These are phyloP conservation scores for Diaporthe velutina DNA, from an alignment of 2,329 filamentous ascomycete species.

Conservation along the genomic window DNA sequence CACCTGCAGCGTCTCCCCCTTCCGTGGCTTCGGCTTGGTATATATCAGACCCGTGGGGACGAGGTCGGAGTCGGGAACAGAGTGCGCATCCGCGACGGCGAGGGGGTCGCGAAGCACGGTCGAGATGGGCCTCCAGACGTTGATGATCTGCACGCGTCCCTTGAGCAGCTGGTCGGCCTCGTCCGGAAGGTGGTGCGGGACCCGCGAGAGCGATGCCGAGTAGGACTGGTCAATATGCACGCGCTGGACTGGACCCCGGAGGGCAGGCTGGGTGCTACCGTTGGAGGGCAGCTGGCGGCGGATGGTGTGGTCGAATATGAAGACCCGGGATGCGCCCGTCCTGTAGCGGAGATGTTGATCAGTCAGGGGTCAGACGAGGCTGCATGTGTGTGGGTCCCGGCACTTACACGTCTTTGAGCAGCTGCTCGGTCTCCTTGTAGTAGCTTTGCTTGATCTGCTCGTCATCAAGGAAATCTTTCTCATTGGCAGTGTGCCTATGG, in stretches of 20 bases:
- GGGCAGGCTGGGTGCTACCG: constrained; percentile 53
- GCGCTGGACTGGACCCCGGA: constrained; percentile 56
- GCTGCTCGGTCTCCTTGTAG: constrained; percentile 15
- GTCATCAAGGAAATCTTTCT: constrained; percentile 67
- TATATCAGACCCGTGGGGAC: constrained; percentile 51
- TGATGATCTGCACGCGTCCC: constrained; percentile 56
- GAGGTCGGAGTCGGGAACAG: constrained; percentile 55
- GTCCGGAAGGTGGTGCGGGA: constrained; percentile 41
- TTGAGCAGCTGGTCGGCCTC: constrained; percentile 45
- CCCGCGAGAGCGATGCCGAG: constrained; percentile 42
- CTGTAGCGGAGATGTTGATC: constrained; percentile 55
- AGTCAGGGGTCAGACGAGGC: neutral
- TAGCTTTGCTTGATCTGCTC: constrained; percentile 7
- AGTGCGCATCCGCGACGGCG: constrained; percentile 53
- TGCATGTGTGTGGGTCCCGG: neutral
- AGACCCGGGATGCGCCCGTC: constrained; percentile 14
- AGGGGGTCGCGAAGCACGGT: constrained; percentile 59
- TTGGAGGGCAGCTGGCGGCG: constrained; percentile 66
- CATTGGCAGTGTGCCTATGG: constrained; percentile 64
- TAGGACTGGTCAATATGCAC: constrained; percentile 61
- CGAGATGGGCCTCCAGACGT: constrained; percentile 62
- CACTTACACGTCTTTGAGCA: constrained; percentile 25
- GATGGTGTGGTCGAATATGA: constrained; percentile 57
- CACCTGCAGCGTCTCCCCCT: constrained; percentile 21
- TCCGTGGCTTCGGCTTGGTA: constrained; percentile 45